These are phyloP conservation scores for Aspergillus baeticus DNA, from an alignment of 495 filamentous ascomycete species.

Conservation along the genomic window DNA sequence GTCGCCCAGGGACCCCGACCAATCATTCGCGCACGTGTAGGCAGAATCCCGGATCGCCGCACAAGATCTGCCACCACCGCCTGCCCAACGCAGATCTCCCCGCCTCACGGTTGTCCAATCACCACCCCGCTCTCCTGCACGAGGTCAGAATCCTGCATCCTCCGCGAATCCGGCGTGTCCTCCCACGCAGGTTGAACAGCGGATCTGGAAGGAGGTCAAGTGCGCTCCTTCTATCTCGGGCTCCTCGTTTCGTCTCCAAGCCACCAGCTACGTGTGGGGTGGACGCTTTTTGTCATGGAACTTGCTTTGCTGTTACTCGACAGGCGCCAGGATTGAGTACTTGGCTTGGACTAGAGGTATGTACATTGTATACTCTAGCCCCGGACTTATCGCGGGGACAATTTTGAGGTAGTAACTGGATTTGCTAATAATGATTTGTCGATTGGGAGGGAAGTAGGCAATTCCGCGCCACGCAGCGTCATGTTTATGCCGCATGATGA, in stretches of 20 bases:
- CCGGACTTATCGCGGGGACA: too few species aligned
- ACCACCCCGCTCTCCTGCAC: not conserved
- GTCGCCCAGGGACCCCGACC: conserved; percentile 14
- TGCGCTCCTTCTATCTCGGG: not conserved
- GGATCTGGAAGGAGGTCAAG: not conserved
- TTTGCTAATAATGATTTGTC: too few species aligned
- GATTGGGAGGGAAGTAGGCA: too few species aligned
- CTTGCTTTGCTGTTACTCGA: too few species aligned
- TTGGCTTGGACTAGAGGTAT: too few species aligned
- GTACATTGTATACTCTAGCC: too few species aligned
- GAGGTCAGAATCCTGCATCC: conserved; percentile 2
- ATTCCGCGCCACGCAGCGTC: too few species aligned
- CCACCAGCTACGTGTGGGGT: not conserved
- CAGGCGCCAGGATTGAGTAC: too few species aligned
- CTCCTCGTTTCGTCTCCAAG: not conserved
- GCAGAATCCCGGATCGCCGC: conserved; percentile 15
- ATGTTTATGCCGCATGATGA: too few species aligned
- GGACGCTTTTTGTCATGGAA: not conserved
- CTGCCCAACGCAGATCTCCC: conserved; percentile 6
- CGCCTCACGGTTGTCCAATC: conserved; percentile 4
- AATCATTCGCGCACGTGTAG: conserved; percentile 25
- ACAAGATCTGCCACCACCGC: conserved; percentile 18
- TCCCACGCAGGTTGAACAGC: not conserved
- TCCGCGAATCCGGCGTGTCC: not conserved
- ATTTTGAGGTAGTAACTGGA: too few species aligned